Base-by-base conservation (phyloP, 495 filamentous ascomycete species). In the Beverwykella pulmonaria region DNA sequence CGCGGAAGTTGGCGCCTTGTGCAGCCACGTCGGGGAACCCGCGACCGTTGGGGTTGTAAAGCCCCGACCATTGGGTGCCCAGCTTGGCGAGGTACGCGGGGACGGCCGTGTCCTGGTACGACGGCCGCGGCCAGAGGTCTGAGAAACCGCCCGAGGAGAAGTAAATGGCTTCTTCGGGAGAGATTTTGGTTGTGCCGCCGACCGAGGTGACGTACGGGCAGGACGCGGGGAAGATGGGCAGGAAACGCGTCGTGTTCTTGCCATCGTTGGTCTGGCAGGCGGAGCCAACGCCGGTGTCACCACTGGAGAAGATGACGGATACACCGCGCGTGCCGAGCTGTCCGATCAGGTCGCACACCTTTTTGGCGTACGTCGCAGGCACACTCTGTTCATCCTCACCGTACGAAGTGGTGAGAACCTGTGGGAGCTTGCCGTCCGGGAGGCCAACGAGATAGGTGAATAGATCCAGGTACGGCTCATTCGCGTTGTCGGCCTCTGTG, bases 341-440 rank as follows among this genome's bases (percentile, higher is more conserved):
- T 47, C 84, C 83, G 74, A 83, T 86, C 41, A 88, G 73, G 73
- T 88, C 85, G 79, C 91, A 94, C 4, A 91, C 88, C 41, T 79
- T 82, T 47, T 78, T 77, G 46, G 89, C 86, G 69, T 92, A 95
- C 0, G 80, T 74, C 34, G 79, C 71, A 0, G 90, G 90, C 0
- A 94, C 83, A 4, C 85, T 89, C 78, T 93, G 74, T 73, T 96
- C 92, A 50, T 92, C 84, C 68, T 93, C 91, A 44, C 90, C 90
- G 73, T 94, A 96, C 0, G 88, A 91, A 47, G 86, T 92, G 36
- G 89, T 87, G 63, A 96, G 84, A 14, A 90, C 85, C 63, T 89
- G 85, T 1, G 91, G 92, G 10, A 96, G 81, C 8, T 86, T 79
- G 0, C 77, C 73, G 60, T 91, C 86, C 0, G 82, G 77, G 7